Conservation (phyloP, 495 filamentous ascomycete species). For the Xylaria telfairii region DNA sequence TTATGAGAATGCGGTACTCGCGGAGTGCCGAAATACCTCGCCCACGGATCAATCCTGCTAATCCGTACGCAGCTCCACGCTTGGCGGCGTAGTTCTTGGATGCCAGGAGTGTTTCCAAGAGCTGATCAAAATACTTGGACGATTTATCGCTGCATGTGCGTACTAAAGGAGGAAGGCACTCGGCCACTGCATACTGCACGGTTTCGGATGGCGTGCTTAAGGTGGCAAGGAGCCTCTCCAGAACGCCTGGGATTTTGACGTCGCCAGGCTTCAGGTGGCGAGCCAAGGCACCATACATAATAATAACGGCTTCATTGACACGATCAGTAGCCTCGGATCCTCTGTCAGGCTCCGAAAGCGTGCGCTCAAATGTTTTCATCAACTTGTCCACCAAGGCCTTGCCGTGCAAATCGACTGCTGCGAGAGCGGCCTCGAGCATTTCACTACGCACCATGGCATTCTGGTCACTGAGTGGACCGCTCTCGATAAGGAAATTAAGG, state of each 20-base stretch:
- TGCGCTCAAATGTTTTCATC: slow-evolving; percentile 88
- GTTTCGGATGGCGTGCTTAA: slow-evolving; percentile 95
- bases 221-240: slow-evolving; percentile 81
- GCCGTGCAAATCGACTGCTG: slow-evolving; percentile 79
- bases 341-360: slow-evolving; percentile 80
- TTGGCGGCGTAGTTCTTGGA: slow-evolving; percentile 89
- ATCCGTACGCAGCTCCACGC: slow-evolving; percentile 91
- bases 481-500: slow-evolving; percentile 81
- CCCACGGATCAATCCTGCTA: slow-evolving; percentile 88
- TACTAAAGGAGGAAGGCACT: slow-evolving; percentile 89
- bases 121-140: slow-evolving; percentile 77
- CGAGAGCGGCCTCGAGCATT: slow-evolving; percentile 92
- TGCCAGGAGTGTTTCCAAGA: slow-evolving; percentile 78
- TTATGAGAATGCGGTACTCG: slow-evolving; percentile 84
- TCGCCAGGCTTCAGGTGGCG: slow-evolving; percentile 86
- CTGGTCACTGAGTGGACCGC: slow-evolving; percentile 81
- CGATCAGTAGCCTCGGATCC: slow-evolving; percentile 78
- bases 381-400: slow-evolving; percentile 82
- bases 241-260: slow-evolving; percentile 79
- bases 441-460: slow-evolving; percentile 77
- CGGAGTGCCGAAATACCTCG: slow-evolving; percentile 81
- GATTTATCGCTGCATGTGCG: slow-evolving; percentile 77
- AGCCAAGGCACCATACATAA: slow-evolving; percentile 92
- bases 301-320: slow-evolving; percentile 95
- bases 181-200: slow-evolving; percentile 93